phyloP scores from a whole-genome alignment of 2,329 filamentous ascomycete genomes.

The Aureobasidium sp. region DNA sequence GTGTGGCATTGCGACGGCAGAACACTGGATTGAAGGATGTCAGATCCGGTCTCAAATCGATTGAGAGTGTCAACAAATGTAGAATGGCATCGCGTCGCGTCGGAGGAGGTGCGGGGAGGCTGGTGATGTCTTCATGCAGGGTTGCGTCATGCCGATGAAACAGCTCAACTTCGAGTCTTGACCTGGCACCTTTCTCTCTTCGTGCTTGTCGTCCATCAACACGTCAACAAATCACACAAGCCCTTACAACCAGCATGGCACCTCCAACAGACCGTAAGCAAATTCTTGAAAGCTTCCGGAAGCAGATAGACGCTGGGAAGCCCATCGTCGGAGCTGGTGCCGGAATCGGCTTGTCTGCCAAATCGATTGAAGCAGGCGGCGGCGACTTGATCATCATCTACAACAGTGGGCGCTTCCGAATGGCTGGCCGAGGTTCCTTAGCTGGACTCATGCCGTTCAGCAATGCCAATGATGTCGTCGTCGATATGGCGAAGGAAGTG shows the following conservation, averaged over 20 bases:
- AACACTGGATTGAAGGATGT: neutral
- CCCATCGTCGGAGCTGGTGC: slow-evolving; percentile 64
- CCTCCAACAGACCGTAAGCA: slow-evolving; percentile 51
- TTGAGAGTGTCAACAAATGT: neutral
- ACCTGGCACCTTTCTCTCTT: neutral
- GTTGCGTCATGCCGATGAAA: slow-evolving; percentile 11
- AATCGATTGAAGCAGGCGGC: slow-evolving; percentile 62
- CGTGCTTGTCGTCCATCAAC: neutral
- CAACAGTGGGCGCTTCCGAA: slow-evolving; percentile 65
- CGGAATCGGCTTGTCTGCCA: slow-evolving; percentile 63
- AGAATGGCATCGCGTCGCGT: neutral
- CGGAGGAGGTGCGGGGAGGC: slow-evolving; percentile 3
- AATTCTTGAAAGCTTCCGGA: slow-evolving; percentile 49
- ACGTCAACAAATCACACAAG: neutral
- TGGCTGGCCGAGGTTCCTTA: slow-evolving; percentile 63
- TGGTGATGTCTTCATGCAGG: slow-evolving; percentile 5
- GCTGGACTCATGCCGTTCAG: slow-evolving; percentile 66
- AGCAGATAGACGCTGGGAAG: slow-evolving; percentile 48
- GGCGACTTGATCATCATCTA: slow-evolving; percentile 66
- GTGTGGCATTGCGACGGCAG: slow-evolving; percentile 25
- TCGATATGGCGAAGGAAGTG: slow-evolving; percentile 64
- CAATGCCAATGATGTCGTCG: slow-evolving; percentile 62
- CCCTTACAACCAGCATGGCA: slow-evolving; percentile 37
- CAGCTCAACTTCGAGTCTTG: neutral
- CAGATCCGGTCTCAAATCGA: neutral